Evolutionary conservation across 371 early-diverging fungal species (phyloP).

Genomic region (Rhizopus microsporus): DNA sequence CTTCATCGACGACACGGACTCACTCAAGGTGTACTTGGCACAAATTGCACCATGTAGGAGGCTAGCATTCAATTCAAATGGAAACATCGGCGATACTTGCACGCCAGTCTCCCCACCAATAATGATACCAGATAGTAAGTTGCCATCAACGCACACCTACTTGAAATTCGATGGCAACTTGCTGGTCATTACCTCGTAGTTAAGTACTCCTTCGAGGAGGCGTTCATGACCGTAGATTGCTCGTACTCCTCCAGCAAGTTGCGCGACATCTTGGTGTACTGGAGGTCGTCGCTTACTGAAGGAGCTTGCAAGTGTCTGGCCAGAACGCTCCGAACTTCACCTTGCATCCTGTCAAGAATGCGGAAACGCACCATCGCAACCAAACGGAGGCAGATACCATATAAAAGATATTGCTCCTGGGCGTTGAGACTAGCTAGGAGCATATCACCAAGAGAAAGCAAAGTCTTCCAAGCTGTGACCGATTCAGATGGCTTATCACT

Average conservation of each 20-base stretch:
- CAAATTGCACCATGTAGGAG: conserved; percentile 45
- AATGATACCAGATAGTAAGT: conserved; percentile 32
- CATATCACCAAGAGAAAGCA: conserved; percentile 31
- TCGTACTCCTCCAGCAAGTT: conserved; percentile 25
- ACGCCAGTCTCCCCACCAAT: conserved; percentile 45
- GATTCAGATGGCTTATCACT: conserved; percentile 9
- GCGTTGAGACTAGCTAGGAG: conserved; percentile 22
- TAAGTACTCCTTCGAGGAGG: conserved; percentile 31
- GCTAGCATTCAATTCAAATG: conserved; percentile 30
- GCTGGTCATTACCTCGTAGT: conserved; percentile 15
- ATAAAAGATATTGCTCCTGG: conserved; percentile 14
- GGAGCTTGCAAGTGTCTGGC: background rate
- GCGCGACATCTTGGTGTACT: conserved; percentile 8
- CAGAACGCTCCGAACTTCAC: background rate
- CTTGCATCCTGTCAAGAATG: conserved; percentile 22
- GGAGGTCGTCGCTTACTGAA: background rate
- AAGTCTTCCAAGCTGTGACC: conserved; percentile 28
- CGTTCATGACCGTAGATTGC: conserved; percentile 22
- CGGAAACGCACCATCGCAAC: conserved; percentile 33
- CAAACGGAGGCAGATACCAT: conserved; percentile 28
- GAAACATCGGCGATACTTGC: conserved; percentile 32
- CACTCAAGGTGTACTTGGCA: conserved; percentile 34
- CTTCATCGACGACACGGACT: conserved; percentile 23
- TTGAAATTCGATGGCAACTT: conserved; percentile 32
- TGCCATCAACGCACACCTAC: conserved; percentile 31